phyloP scores from a whole-genome alignment of 176 grass and related monocot genomes.

The Bromus sterilis region DNA sequence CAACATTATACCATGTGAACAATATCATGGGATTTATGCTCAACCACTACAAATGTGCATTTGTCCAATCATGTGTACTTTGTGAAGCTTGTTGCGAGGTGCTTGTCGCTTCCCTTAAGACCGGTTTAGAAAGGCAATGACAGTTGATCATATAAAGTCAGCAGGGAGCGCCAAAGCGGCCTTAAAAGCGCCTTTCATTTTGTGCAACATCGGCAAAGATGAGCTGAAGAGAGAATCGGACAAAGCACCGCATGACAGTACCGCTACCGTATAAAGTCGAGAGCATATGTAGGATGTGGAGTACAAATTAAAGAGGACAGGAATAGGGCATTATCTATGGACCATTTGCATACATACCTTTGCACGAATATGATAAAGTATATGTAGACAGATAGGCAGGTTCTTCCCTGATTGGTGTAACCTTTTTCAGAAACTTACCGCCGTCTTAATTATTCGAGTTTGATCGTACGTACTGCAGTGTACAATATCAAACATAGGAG shows the following conservation, averaged over 20 bases:
- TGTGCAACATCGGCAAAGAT: not conserved
- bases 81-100: slow-evolving; percentile 21
- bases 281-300: not conserved
- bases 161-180: not conserved
- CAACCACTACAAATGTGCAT: not conserved
- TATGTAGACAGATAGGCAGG: not conserved
- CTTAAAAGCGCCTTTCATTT: not conserved
- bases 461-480: not conserved
- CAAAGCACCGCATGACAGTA: not conserved
- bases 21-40: not conserved
- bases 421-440: slow-evolving; percentile 18
- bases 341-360: not conserved
- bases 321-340: not conserved
- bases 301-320: not conserved
- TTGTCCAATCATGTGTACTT: slow-evolving; percentile 7
- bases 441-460: not conserved
- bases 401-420: not conserved
- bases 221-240: not conserved
- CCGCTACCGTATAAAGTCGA: slow-evolving; percentile 1
- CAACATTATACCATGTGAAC: not conserved
- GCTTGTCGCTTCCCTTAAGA: slow-evolving; percentile 23
- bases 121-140: not conserved
- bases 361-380: slow-evolving; percentile 21
- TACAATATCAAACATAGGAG: not conserved
- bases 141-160: not conserved